A percentile compares a stretch with the other conserved stretches of the same genome.
These are phyloP conservation scores for Arthrobotrys iridis DNA, from an alignment of 2,329 filamentous ascomycete genomes.

Conservation along the genomic window DNA sequence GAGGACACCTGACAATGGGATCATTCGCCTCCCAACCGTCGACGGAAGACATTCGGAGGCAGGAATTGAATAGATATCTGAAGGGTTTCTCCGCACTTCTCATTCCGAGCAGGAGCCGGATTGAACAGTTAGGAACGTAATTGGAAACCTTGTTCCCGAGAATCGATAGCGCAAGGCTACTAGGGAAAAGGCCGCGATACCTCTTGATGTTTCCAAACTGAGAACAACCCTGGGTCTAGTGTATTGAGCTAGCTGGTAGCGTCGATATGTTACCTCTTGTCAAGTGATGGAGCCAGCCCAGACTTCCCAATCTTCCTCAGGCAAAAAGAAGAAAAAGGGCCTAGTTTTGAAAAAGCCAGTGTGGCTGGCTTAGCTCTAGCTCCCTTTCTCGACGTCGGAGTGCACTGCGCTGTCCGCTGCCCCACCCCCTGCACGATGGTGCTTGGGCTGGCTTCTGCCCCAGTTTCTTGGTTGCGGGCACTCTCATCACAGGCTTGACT, in stretches of 20 bases:
- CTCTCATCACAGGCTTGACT: slow-evolving; percentile 25
- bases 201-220: slow-evolving; percentile 43
- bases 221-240: slow-evolving; percentile 40
- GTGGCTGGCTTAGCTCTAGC: slow-evolving; percentile 53
- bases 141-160: slow-evolving; percentile 49
- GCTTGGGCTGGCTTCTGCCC: slow-evolving; percentile 37
- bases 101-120: slow-evolving; percentile 9
- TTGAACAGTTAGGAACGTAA: slow-evolving; percentile 27
- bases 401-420: slow-evolving; percentile 51
- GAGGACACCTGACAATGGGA: slow-evolving; percentile 48
- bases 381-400: slow-evolving; percentile 52
- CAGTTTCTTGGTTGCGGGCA: slow-evolving; percentile 53
- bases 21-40: slow-evolving; percentile 15
- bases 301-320: slow-evolving; percentile 28
- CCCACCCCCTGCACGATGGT: slow-evolving; percentile 29
- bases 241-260: slow-evolving; percentile 40
- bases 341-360: slow-evolving; percentile 37
- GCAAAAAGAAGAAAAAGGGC: too few relatives aligned
- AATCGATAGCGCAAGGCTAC: slow-evolving; percentile 47
- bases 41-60: not conserved
- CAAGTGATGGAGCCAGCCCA: slow-evolving; percentile 51
- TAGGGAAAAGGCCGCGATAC: slow-evolving; percentile 42
- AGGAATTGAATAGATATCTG: not conserved
- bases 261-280: slow-evolving; percentile 43
- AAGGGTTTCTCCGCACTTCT: not conserved